These are phyloP conservation scores for Talaromyces adpressus DNA, from an alignment of 495 filamentous ascomycete species.

Conservation along the genomic window DNA sequence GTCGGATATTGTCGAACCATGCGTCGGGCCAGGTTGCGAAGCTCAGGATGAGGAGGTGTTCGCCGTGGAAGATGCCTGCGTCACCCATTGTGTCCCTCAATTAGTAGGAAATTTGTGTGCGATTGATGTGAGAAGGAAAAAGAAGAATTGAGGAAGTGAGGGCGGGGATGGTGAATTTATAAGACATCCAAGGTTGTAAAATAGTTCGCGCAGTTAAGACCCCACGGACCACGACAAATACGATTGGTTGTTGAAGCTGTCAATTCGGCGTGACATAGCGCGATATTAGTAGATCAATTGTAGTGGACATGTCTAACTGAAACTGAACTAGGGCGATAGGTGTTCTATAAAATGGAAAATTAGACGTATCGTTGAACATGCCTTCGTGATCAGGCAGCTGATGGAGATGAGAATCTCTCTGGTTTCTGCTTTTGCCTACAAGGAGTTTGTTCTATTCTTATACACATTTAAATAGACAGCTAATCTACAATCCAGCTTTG, in stretches of 20 bases:
- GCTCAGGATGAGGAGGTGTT: slow-evolving; percentile 4
- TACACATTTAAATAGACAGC: background rate
- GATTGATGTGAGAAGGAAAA: too few relatives aligned
- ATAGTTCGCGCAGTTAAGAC: background rate
- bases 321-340: background rate
- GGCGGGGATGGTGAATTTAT: background rate
- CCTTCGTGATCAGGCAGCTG: background rate
- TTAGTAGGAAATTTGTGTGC: too few relatives aligned
- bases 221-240: background rate
- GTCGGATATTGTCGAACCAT: slow-evolving; percentile 3
- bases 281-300: background rate
- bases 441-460: background rate
- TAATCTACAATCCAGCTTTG: slow-evolving; percentile 6
- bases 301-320: background rate
- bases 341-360: too few relatives aligned
- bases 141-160: background rate
- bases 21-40: background rate
- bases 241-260: slow-evolving; percentile 1
- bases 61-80: background rate
- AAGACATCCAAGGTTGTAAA: too few relatives aligned
- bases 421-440: background rate
- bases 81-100: background rate
- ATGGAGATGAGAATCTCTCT: background rate
- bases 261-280: background rate
- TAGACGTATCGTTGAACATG: background rate